Percentiles rank a stretch among this genome's conserved stretches.
phyloP scores from a whole-genome alignment of 306 rosid genomes.

The Clitoria ternatea region DNA sequence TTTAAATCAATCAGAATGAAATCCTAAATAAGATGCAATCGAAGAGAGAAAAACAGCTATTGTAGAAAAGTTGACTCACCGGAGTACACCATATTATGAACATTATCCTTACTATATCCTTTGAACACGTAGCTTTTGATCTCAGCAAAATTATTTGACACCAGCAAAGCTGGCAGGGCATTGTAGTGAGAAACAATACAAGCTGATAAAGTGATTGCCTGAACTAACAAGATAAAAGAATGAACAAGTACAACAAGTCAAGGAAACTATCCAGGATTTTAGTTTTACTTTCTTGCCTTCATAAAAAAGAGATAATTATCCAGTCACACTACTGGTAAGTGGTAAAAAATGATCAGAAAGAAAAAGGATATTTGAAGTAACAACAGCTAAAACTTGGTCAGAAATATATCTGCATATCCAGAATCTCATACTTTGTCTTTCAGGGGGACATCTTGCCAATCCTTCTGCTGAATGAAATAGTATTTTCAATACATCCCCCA shows the following conservation, averaged over 20 bases:
- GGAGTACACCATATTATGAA: constrained; percentile 74
- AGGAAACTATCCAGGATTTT: constrained; percentile 42
- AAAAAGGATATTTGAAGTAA: constrained; percentile 81
- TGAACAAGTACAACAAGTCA: constrained; percentile 65
- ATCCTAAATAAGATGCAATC: neutral
- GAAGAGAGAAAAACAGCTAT: neutral
- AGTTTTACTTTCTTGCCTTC: neutral
- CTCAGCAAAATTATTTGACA: constrained; percentile 88
- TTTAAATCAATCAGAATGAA: neutral
- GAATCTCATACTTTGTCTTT: constrained; percentile 43
- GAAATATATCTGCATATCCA: constrained; percentile 67
- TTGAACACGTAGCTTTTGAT: constrained; percentile 85
- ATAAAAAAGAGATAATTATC: constrained; percentile 8
- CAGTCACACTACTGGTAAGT: neutral
- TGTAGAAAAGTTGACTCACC: constrained; percentile 49
- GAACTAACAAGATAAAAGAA: constrained; percentile 80
- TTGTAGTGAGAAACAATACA: constrained; percentile 86
- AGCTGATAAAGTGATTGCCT: constrained; percentile 84
- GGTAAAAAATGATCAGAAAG: constrained; percentile 8
- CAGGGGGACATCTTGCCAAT: constrained; percentile 64
- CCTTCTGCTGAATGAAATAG: constrained; percentile 75
- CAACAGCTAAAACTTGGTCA: constrained; percentile 61
- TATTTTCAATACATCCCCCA: constrained; percentile 71
- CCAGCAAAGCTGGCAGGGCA: constrained; percentile 79
- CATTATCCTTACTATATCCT: constrained; percentile 68